These are phyloP conservation scores for Austroboletus olivaceoglutinosus DNA, from an alignment of 1,284 basidiomycete species.

Conservation along the genomic window DNA sequence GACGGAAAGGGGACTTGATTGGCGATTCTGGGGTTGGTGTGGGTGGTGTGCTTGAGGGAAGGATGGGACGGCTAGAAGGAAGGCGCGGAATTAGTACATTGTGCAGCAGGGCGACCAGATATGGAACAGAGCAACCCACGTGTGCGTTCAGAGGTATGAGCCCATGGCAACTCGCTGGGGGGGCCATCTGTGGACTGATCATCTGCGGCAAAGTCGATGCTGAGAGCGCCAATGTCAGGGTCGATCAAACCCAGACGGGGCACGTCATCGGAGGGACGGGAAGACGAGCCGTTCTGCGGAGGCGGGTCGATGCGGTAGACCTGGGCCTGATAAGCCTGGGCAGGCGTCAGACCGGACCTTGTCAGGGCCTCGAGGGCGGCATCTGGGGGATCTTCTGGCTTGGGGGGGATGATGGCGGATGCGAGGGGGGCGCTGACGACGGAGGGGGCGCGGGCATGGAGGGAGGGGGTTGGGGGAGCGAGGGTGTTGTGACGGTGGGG, in stretches of 20 bases:
- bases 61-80: conserved; percentile 25
- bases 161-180: conserved; percentile 65
- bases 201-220: conserved; percentile 51
- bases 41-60: conserved; percentile 23
- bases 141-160: conserved; percentile 39
- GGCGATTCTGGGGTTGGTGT: conserved; percentile 31
- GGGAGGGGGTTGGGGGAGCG: conserved; percentile 36
- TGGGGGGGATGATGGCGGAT: conserved; percentile 47
- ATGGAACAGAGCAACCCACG: conserved; percentile 31
- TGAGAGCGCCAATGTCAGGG: conserved; percentile 49
- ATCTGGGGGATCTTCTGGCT: conserved; percentile 57
- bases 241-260: conserved; percentile 55
- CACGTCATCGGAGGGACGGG: conserved; percentile 16
- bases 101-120: conserved; percentile 27
- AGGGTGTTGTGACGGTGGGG: conserved; percentile 35
- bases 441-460: conserved; percentile 49
- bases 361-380: conserved; percentile 46
- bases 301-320: conserved; percentile 50
- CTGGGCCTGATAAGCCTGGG: conserved; percentile 77
- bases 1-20: conserved; percentile 36
- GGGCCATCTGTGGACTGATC: conserved; percentile 41
- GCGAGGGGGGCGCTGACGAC: conserved; percentile 44
- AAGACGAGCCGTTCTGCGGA: conserved; percentile 33
- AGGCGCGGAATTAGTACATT: conserved; percentile 28
- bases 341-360: conserved; percentile 61